A percentile compares a stretch with the other conserved stretches of the same genome.
Evolutionary conservation across 2,329 filamentous ascomycete genomes (phyloP).

Genomic region (Aspergillus tanneri): DNA sequence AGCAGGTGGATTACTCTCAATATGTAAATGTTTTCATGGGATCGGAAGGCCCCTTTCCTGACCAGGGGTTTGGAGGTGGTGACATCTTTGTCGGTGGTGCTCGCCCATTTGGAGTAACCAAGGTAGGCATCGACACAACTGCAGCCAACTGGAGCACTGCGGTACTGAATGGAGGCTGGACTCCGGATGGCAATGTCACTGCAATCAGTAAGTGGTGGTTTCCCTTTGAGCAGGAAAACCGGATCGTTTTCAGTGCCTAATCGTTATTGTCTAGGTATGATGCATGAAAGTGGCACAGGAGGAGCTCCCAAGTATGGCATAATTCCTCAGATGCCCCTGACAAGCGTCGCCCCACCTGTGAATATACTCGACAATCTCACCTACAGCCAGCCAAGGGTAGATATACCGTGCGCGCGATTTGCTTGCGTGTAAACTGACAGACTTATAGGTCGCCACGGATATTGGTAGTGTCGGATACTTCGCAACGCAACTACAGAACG

Average conservation of each 20-base stretch:
- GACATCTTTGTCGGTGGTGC: slow-evolving; percentile 48
- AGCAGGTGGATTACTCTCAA: slow-evolving; percentile 29
- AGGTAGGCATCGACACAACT: slow-evolving; percentile 43
- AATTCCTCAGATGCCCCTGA: slow-evolving; percentile 38
- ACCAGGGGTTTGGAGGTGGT: slow-evolving; percentile 41
- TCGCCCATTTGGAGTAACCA: slow-evolving; percentile 45
- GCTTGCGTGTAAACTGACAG: neutral
- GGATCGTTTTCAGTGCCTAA: neutral
- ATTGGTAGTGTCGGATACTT: slow-evolving; percentile 64
- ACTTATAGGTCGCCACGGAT: slow-evolving; percentile 45
- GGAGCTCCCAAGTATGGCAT: slow-evolving; percentile 43
- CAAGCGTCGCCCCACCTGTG: slow-evolving; percentile 37
- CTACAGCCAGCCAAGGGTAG: slow-evolving; percentile 59
- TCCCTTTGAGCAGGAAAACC: neutral
- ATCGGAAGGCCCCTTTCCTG: slow-evolving; percentile 46
- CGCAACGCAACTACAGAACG: slow-evolving; percentile 57
- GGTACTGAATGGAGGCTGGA: slow-evolving; percentile 45
- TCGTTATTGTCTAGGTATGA: slow-evolving; percentile 25
- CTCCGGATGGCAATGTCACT: slow-evolving; percentile 51
- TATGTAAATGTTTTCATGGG: slow-evolving; percentile 51
- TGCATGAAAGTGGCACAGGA: slow-evolving; percentile 53
- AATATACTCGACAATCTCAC: slow-evolving; percentile 45
- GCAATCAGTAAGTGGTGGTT: slow-evolving; percentile 41
- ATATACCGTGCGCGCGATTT: neutral
- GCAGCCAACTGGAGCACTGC: slow-evolving; percentile 38